Conservation (phyloP, 2,329 filamentous ascomycete genomes). For the Epichloe glyceriae region DNA sequence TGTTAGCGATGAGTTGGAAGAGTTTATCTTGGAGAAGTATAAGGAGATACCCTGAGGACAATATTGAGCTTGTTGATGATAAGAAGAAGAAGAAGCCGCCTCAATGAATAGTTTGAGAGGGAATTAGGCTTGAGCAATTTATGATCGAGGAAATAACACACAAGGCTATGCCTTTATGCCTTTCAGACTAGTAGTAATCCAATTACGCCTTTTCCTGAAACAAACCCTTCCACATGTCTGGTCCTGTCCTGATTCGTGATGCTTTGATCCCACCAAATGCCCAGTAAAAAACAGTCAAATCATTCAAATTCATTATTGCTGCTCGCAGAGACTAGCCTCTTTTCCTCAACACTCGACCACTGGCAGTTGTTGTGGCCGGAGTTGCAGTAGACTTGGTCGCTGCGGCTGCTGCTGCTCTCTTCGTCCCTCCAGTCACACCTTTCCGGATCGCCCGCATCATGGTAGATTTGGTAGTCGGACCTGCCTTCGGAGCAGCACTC, state of each 20-base stretch:
- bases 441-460: constrained; percentile 42
- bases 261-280: neutral
- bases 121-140: neutral
- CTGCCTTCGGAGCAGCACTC: constrained; percentile 19
- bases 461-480: constrained; percentile 31
- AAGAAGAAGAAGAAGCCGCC: constrained; percentile 65
- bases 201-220: neutral
- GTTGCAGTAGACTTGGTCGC: constrained; percentile 23
- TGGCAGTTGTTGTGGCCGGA: constrained; percentile 29
- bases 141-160: neutral
- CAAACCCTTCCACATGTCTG: neutral
- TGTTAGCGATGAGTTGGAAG: constrained; percentile 85
- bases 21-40: constrained; percentile 82
- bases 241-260: neutral
- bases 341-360: constrained; percentile 43
- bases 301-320: neutral
- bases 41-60: constrained; percentile 85
- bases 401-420: constrained; percentile 26
- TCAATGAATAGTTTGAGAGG: neutral
- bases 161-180: neutral
- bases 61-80: constrained; percentile 88
- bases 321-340: constrained; percentile 24
- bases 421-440: constrained; percentile 34
- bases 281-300: neutral
- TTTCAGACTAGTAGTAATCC: neutral